phyloP scores from a whole-genome alignment of 129 eudicot genomes.

The Flaveria sonorensis region DNA sequence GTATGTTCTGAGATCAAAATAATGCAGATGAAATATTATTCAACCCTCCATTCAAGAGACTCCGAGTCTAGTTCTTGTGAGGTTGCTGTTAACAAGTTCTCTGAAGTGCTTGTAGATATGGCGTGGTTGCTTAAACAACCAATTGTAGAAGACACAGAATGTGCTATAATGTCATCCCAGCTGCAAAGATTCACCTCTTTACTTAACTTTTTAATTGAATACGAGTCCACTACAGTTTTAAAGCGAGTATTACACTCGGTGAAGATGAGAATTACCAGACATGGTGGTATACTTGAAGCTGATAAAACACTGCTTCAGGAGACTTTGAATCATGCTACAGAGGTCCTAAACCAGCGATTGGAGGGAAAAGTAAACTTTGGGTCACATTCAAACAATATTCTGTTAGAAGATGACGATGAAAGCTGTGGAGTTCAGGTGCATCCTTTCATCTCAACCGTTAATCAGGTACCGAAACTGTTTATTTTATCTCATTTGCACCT shows the following conservation, averaged over 20 bases:
- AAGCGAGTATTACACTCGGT: constrained; percentile 46
- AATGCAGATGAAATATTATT: constrained; percentile 55
- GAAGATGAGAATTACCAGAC: constrained; percentile 38
- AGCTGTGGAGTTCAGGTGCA: constrained; percentile 48
- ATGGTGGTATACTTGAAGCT: constrained; percentile 35
- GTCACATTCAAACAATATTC: constrained; percentile 17
- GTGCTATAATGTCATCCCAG: constrained; percentile 42
- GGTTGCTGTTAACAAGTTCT: constrained; percentile 39
- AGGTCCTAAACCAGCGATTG: constrained; percentile 38
- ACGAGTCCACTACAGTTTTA: constrained; percentile 57
- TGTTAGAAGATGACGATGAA: constrained; percentile 27
- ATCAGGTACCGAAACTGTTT: constrained; percentile 39
- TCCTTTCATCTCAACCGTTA: constrained; percentile 26
- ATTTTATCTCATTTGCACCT: not conserved
- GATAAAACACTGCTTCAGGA: constrained; percentile 44
- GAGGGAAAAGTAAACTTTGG: constrained; percentile 29
- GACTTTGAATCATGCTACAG: constrained; percentile 44
- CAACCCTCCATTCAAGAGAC: constrained; percentile 36
- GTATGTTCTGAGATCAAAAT: constrained; percentile 70
- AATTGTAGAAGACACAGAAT: constrained; percentile 35
- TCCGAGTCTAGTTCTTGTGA: constrained; percentile 42
- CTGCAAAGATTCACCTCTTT: constrained; percentile 59
- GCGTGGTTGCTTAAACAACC: constrained; percentile 86
- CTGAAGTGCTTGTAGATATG: constrained; percentile 60
- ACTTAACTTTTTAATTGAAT: constrained; percentile 54